Evolutionary conservation across 2,329 filamentous ascomycete genomes (phyloP).

Genomic region (Elsinoe batatas): DNA sequence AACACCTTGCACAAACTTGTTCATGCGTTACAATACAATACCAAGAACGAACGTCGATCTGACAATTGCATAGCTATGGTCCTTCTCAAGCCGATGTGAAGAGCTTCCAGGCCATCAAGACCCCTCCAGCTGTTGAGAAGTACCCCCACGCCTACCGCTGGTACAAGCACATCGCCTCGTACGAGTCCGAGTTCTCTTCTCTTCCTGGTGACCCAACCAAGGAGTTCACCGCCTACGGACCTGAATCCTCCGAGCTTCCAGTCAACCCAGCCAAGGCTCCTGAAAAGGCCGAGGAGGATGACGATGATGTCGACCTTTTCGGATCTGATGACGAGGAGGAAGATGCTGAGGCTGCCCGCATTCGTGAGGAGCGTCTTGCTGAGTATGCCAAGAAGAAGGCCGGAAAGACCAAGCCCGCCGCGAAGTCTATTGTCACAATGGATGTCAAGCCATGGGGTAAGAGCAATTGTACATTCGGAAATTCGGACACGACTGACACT

Average conservation of each 20-base stretch:
- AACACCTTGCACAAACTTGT: constrained; percentile 26
- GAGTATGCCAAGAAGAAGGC: constrained; percentile 98
- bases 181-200: constrained; percentile 82
- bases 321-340: constrained; percentile 90
- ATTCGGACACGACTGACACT: neutral
- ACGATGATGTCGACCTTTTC: constrained; percentile 88
- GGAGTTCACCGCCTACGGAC: constrained; percentile 82
- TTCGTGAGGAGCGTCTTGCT: constrained; percentile 81
- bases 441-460: constrained; percentile 99
- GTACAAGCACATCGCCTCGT: constrained; percentile 97
- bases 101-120: constrained; percentile 80
- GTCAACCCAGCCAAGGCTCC: constrained; percentile 80
- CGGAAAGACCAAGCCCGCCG: constrained; percentile 77
- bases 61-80: constrained; percentile 39
- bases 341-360: constrained; percentile 71
- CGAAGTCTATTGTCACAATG: constrained; percentile 92
- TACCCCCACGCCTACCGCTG: constrained; percentile 91
- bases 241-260: constrained; percentile 65
- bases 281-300: constrained; percentile 55
- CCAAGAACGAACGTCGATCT: constrained; percentile 12
- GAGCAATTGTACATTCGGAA: constrained; percentile 28
- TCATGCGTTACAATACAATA: constrained; percentile 13
- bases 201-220: constrained; percentile 87
- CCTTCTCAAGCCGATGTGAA: constrained; percentile 94
- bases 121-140: constrained; percentile 68